Percentiles rank a stretch among this genome's conserved stretches.
These are phyloP conservation scores for Hypoxylon sp. DNA, from an alignment of 2,329 filamentous ascomycete genomes.

Conservation along the genomic window DNA sequence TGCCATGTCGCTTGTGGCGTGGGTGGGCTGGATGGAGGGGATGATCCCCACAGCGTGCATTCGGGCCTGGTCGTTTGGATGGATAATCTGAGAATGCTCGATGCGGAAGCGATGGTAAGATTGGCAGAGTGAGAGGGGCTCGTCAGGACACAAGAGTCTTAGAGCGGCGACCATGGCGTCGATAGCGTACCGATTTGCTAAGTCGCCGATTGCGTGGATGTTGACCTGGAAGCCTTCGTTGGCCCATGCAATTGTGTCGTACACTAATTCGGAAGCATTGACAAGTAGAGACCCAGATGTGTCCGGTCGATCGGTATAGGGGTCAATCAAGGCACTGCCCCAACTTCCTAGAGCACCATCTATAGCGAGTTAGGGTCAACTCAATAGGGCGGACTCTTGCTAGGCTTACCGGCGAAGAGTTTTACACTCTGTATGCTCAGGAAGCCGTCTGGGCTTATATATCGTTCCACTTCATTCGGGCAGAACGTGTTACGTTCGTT, in stretches of 20 bases:
- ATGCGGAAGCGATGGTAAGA: constrained; percentile 73
- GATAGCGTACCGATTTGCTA: constrained; percentile 75
- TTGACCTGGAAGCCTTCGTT: constrained; percentile 75
- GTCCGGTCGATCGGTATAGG: constrained; percentile 74
- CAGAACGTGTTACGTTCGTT: constrained; percentile 75
- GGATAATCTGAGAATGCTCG: constrained; percentile 79
- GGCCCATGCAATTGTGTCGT: constrained; percentile 71
- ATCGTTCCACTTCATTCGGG: constrained; percentile 62
- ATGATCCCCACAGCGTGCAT: constrained; percentile 73
- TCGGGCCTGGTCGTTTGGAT: constrained; percentile 73
- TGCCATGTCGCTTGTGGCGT: constrained; percentile 79
- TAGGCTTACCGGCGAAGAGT: constrained; percentile 72
- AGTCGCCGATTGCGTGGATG: constrained; percentile 80
- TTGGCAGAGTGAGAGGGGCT: constrained; percentile 65
- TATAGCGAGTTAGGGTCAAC: constrained; percentile 53
- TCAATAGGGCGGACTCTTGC: neutral
- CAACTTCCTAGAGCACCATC: constrained; percentile 79
- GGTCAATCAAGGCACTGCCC: constrained; percentile 80
- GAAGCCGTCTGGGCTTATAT: constrained; percentile 62
- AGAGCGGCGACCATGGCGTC: constrained; percentile 73
- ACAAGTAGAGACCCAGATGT: constrained; percentile 76
- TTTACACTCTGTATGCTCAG: constrained; percentile 76
- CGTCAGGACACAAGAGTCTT: constrained; percentile 64
- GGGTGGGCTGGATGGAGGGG: constrained; percentile 79
- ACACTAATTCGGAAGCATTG: constrained; percentile 71